phyloP scores from a whole-genome alignment of 75 land plant genomes.

The Selaginella tamariscina region DNA sequence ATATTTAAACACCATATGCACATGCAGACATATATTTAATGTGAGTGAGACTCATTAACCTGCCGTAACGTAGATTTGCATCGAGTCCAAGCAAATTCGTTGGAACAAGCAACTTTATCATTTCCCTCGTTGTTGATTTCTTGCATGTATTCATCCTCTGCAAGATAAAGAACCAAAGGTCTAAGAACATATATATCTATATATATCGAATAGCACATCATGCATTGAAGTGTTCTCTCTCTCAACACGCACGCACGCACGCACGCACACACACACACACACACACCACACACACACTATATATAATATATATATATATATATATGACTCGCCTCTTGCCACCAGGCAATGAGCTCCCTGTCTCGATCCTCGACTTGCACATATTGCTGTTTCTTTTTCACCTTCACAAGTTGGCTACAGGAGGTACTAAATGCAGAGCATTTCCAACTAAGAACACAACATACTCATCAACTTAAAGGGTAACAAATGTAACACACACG shows the following conservation, averaged over 20 bases:
- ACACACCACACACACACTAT: too few relatives aligned
- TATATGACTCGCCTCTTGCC: not conserved
- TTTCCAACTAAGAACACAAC: too few relatives aligned
- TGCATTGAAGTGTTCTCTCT: too few relatives aligned
- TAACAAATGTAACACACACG: too few relatives aligned
- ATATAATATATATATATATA: too few relatives aligned
- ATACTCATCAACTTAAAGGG: too few relatives aligned
- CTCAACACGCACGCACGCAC: too few relatives aligned
- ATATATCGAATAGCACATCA: too few relatives aligned
- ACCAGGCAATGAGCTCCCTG: not conserved
- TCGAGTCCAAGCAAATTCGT: conserved; percentile 73
- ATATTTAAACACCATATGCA: not conserved
- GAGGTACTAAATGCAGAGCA: too few relatives aligned
- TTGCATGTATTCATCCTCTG: conserved; percentile 55
- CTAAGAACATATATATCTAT: not conserved
- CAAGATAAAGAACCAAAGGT: not conserved
- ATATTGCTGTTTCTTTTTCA: not conserved
- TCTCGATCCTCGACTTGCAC: not conserved
- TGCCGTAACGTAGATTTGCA: conserved; percentile 58
- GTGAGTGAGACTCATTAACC: conserved; percentile 6
- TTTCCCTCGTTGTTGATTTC: conserved; percentile 52
- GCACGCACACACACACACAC: too few relatives aligned
- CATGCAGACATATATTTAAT: not conserved
- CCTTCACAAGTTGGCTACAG: not conserved
- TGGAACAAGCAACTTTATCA: conserved; percentile 44